A percentile compares a stretch with the other conserved stretches of the same genome.
Evolutionary conservation across 108 stramenopile species (phyloP).

Genomic region (Skeletonema menzelii): DNA sequence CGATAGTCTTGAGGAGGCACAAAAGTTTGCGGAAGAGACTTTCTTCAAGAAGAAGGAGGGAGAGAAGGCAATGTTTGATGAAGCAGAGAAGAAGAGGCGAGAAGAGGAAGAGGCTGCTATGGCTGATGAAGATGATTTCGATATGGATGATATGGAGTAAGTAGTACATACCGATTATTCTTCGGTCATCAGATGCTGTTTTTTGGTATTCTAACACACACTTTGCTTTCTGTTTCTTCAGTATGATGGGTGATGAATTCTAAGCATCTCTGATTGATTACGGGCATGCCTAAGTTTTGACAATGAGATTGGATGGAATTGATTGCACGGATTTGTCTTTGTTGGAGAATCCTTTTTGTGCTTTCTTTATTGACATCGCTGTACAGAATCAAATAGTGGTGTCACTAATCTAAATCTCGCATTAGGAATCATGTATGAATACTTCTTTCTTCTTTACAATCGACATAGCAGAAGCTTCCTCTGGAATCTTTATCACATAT

Average conservation of each 20-base stretch:
- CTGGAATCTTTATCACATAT: too few relatives aligned
- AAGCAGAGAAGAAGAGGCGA: slow-evolving; percentile 66
- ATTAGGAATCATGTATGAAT: not conserved
- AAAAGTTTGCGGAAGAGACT: slow-evolving; percentile 94
- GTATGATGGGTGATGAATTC: slow-evolving; percentile 47
- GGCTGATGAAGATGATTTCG: slow-evolving; percentile 21
- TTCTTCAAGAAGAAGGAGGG: slow-evolving; percentile 97
- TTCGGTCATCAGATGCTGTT: not conserved
- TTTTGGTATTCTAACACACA: not conserved
- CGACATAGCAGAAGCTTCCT: not conserved
- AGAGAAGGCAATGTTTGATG: slow-evolving; percentile 96
- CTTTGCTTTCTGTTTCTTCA: slow-evolving; percentile 1
- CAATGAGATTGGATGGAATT: not conserved
- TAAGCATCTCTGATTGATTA: slow-evolving; percentile 3
- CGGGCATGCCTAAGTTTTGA: not conserved
- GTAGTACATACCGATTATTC: slow-evolving; percentile 7
- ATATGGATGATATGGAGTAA: slow-evolving; percentile 23
- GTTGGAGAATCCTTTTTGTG: not conserved
- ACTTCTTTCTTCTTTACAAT: too few relatives aligned
- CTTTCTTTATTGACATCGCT: not conserved
- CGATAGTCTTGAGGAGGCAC: slow-evolving; percentile 96
- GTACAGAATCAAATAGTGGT: not conserved
- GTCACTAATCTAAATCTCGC: not conserved
- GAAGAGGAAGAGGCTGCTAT: slow-evolving; percentile 42
- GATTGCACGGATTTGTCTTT: not conserved